Percentiles rank a stretch among this genome's conserved stretches.
Evolutionary conservation across 2,329 filamentous ascomycete species (phyloP).

Genomic region (Zelopaecilomyces penicillatus): DNA sequence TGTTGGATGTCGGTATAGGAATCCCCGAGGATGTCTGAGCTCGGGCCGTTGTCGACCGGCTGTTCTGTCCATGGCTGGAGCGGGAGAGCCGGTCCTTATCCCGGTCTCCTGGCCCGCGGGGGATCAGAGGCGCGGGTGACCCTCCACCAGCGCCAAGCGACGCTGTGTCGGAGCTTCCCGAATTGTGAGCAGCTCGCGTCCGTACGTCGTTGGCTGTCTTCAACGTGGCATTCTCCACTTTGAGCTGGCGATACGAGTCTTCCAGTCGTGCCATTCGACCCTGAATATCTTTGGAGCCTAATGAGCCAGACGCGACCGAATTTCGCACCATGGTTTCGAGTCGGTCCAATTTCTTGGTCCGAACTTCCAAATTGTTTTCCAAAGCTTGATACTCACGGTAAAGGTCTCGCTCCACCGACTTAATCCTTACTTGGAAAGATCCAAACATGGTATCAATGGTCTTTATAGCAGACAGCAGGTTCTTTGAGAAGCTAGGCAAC

Average conservation of each 20-base stretch:
- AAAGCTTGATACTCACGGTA: slow-evolving; percentile 83
- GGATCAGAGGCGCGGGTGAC: slow-evolving; percentile 46
- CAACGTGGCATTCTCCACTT: slow-evolving; percentile 61
- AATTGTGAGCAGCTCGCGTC: slow-evolving; percentile 36
- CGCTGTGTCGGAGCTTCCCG: slow-evolving; percentile 25
- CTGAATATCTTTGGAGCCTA: slow-evolving; percentile 35
- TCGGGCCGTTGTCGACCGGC: slow-evolving; percentile 25
- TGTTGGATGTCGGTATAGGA: slow-evolving; percentile 12
- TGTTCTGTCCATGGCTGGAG: slow-evolving; percentile 19
- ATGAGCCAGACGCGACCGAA: slow-evolving; percentile 42
- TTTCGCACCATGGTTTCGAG: slow-evolving; percentile 73
- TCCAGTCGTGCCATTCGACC: slow-evolving; percentile 46
- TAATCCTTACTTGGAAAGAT: slow-evolving; percentile 71
- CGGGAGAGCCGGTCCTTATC: slow-evolving; percentile 32
- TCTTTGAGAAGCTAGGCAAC: slow-evolving; percentile 81
- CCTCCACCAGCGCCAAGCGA: slow-evolving; percentile 23
- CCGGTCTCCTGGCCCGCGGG: slow-evolving; percentile 42
- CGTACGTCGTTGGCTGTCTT: slow-evolving; percentile 54
- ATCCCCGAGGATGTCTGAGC: slow-evolving; percentile 20
- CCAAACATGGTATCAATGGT: slow-evolving; percentile 73
- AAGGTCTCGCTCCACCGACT: slow-evolving; percentile 79
- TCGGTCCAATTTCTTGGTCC: slow-evolving; percentile 77
- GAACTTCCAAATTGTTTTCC: slow-evolving; percentile 69
- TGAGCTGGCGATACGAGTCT: slow-evolving; percentile 53
- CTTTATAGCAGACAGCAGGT: slow-evolving; percentile 78